These are phyloP conservation scores for Neospermospora avenae DNA, from an alignment of 2,329 filamentous ascomycete species.

Conservation along the genomic window DNA sequence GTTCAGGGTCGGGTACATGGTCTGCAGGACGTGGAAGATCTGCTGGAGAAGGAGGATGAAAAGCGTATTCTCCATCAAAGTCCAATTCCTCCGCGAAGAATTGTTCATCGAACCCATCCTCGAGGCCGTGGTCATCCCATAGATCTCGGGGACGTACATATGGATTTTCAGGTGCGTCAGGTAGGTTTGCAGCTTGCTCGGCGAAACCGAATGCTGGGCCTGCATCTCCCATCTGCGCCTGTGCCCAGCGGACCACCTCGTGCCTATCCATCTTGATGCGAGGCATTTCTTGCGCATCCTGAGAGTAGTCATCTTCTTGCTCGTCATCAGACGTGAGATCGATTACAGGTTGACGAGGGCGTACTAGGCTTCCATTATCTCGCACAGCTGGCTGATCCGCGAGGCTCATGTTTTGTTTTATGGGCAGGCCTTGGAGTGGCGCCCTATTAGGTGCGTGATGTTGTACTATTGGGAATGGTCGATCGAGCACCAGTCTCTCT, in stretches of 20 bases:
- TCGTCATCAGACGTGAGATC: constrained; percentile 11
- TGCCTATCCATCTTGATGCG: not conserved
- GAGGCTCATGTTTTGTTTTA: too few species aligned
- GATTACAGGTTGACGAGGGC: not conserved
- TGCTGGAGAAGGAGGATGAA: not conserved
- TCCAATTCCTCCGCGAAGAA: not conserved
- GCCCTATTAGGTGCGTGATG: not conserved
- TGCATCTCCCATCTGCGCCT: not conserved
- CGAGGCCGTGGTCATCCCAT: constrained; percentile 1
- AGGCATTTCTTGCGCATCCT: not conserved
- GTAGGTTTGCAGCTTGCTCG: not conserved
- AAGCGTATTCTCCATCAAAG: not conserved
- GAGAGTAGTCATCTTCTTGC: not conserved
- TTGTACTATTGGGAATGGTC: too few species aligned
- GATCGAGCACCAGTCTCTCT: too few species aligned
- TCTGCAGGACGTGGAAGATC: not conserved
- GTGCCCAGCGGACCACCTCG: not conserved
- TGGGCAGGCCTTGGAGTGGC: not conserved
- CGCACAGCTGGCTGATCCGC: not conserved
- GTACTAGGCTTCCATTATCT: not conserved
- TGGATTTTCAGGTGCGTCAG: not conserved
- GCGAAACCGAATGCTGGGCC: not conserved
- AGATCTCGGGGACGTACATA: not conserved
- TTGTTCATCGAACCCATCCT: not conserved
- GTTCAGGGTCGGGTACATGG: not conserved